Evolutionary conservation across 345 rosid genomes (phyloP), one percentile per base, ranked within the genome.

Genomic region (Balakata baccata): DNA sequence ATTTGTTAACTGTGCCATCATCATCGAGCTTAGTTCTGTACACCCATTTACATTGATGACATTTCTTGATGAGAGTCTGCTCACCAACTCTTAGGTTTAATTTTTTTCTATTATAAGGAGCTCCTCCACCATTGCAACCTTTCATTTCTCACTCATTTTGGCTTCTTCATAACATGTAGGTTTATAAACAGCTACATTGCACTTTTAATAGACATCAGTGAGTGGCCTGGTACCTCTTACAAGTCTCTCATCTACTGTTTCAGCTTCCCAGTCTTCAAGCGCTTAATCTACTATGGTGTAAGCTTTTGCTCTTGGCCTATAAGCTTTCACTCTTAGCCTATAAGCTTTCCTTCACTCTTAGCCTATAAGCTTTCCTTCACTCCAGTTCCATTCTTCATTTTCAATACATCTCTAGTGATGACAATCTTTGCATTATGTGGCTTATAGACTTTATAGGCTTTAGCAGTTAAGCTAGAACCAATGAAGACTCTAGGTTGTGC

Each of bases 81-180:
- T 29, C 16, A 65, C 69, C 17, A 65, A 6, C 53, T 41, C 34
- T 37, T 38, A 65, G 1, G 53, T 65, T 8, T 43, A 0, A 20
- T 45, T 65, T 22, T 65, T 65, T n/a, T 45, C 16, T 0, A 45
- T 65, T 53, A 65, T 65, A 4, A 12, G 6, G 2, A 45, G 37
- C 69, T 65, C 53, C 69, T 65, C 52, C 51, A 29, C 17, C 69
- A 45, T 65, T 41, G 53, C 37, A 41, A 10, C 51, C 4, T 43
- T 18, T 52, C 37, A 65, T 0, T n/a, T n/a, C n/a, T n/a, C n/a
- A n/a, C n/a, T n/a, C n/a, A n/a, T n/a, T n/a, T n/a, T n/a, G n/a
- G n/a, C 16, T 50, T 11, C 17, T 50, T 50, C 14, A 50, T 41
- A 50, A 50, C 12, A 3, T 50, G 4, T 2, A 9, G 53, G 53